Evolutionary conservation across 2,329 filamentous ascomycete species (phyloP), one percentile per base, ranked within the genome.

Genomic region (Malbranchea zuffiana): DNA sequence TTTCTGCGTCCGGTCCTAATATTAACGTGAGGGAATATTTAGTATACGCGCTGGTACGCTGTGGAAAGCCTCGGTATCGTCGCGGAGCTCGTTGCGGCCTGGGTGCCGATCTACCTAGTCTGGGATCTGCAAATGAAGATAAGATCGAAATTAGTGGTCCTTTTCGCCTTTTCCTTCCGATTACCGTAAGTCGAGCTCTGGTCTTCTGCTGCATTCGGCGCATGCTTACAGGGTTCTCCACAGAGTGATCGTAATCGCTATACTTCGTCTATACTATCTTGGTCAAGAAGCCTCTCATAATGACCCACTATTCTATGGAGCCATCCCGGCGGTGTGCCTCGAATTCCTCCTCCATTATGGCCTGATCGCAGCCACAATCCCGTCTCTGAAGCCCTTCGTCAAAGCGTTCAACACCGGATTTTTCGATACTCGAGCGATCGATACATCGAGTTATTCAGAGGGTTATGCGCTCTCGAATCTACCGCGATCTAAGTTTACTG

Each of bases 131-230:
- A 37, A 31, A 42, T 46, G 44, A 33, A 28, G 2, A 12, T 44
- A 13, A 38, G 32, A 21, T 35, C 44, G 13, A 46, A 46, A 29
- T 19, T 46, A 13, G 24, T 46, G 5, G 41, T 46, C 11, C 16
- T 46, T 3, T 44, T 42, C 18, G 44, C 44, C 5, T 46, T 46
- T 23, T 44, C 44, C 15, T 46, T 44, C 27, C 44, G 44, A 16
- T 24, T 46, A 19, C 44, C 44, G 44, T 46, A 20, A 40, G 44
- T 46, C 23, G 24, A 20, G 12, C 17, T 10, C 21, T 15, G 10
- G 11, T 15, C 6, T 4, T 6, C 4, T 21, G 16, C 2, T 29
- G 4, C 6, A 4, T 13, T 20, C 16, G 16, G 7, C 15, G 6
- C 2, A 20, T 4, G 11, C 15, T 18, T 7, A 2, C 16, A 18